Evolutionary conservation across 257 asterid species (phyloP).

Genomic region (Lycium ferocissimum): DNA sequence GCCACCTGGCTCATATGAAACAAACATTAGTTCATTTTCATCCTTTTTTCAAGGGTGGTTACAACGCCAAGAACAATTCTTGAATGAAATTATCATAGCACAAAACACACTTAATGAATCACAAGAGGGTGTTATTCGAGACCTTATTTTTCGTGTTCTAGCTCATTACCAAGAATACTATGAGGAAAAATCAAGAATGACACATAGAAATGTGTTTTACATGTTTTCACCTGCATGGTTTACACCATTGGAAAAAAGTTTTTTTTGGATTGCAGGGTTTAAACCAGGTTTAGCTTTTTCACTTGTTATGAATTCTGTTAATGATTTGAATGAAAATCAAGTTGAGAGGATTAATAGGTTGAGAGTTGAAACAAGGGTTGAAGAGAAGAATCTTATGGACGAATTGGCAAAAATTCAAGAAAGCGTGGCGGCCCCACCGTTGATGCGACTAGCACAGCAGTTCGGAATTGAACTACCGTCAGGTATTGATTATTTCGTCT

Average conservation of each 20-base stretch:
- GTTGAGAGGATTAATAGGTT: conserved; percentile 29
- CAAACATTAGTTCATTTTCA: conserved; percentile 30
- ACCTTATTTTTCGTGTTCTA: conserved; percentile 42
- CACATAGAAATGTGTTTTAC: conserved; percentile 43
- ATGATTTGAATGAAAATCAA: conserved; percentile 45
- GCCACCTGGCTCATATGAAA: conserved; percentile 28
- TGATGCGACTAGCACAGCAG: conserved; percentile 32
- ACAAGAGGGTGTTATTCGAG: conserved; percentile 18
- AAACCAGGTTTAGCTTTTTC: conserved; percentile 51
- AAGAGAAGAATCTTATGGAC: conserved; percentile 45
- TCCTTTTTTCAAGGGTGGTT: conserved; percentile 51
- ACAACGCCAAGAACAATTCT: conserved; percentile 39
- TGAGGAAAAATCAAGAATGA: conserved; percentile 52
- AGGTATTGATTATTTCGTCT: not conserved
- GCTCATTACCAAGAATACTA: conserved; percentile 57
- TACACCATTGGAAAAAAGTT: conserved; percentile 51
- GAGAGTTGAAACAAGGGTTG: conserved; percentile 38
- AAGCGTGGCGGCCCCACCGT: conserved; percentile 59
- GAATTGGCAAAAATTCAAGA: conserved; percentile 65
- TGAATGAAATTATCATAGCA: conserved; percentile 39
- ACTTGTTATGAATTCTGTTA: conserved; percentile 31
- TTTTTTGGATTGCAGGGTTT: conserved; percentile 63
- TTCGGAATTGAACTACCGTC: not conserved
- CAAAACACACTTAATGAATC: conserved; percentile 28
- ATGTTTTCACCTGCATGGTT: conserved; percentile 63